A percentile compares a stretch with the other conserved stretches of the same genome.
Evolutionary conservation across 1,284 basidiomycete species (phyloP).

Genomic region (Mycosarcoma mackinlayi): DNA sequence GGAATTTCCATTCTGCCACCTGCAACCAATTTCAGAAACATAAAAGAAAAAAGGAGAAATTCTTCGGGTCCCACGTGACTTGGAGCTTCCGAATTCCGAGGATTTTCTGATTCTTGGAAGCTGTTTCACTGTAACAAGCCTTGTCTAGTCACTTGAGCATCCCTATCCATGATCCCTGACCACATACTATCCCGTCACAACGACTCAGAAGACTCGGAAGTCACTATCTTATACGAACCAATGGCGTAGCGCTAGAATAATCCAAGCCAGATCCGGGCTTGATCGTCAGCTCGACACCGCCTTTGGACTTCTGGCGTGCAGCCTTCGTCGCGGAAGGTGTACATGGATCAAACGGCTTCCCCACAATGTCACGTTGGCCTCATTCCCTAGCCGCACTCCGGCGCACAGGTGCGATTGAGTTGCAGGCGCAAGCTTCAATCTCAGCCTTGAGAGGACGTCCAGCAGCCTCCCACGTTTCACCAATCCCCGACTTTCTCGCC

Average conservation of each 20-base stretch:
- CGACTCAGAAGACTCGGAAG: too few relatives aligned
- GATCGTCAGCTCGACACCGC: not conserved
- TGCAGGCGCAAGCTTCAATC: not conserved
- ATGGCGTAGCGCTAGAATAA: not conserved
- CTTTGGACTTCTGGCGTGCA: not conserved
- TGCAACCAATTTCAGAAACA: not conserved
- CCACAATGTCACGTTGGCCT: conserved; percentile 16
- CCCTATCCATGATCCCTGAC: too few relatives aligned
- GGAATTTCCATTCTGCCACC: too few relatives aligned
- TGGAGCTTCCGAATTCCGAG: conserved; percentile 18
- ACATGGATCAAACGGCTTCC: not conserved
- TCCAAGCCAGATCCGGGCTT: too few relatives aligned
- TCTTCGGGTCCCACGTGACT: conserved; percentile 19
- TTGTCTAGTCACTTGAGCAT: too few relatives aligned
- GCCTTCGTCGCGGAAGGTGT: not conserved
- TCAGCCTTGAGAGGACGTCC: not conserved
- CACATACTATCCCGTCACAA: too few relatives aligned
- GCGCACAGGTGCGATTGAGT: not conserved
- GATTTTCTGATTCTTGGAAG: not conserved
- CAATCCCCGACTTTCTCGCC: conserved; percentile 25
- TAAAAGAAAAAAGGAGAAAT: conserved; percentile 11
- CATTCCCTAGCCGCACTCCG: conserved; percentile 10
- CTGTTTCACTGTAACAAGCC: not conserved
- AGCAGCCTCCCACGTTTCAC: not conserved
- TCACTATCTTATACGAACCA: not conserved